Percentiles rank a stretch among this genome's conserved stretches.
phyloP scores from a whole-genome alignment of 1,139 yeast genomes.

The Pichia sp. region DNA sequence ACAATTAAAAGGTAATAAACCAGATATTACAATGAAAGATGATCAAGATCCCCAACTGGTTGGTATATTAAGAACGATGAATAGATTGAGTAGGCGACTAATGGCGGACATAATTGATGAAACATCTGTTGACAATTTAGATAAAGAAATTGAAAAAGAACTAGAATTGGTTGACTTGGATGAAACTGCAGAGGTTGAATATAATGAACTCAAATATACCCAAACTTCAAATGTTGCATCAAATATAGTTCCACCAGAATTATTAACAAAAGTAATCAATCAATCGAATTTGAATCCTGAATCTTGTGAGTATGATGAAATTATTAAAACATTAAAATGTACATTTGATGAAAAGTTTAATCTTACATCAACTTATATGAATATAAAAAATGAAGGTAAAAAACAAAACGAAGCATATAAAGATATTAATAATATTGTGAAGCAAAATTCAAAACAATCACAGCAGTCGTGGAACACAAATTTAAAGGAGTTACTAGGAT shows the following conservation, averaged over 20 bases:
- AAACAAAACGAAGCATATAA: constrained; percentile 35
- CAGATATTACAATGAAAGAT: constrained; percentile 85
- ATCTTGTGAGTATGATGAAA: constrained; percentile 20
- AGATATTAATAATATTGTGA: constrained; percentile 47
- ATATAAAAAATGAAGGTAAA: constrained; percentile 36
- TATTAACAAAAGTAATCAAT: constrained; percentile 14
- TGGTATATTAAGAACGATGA: constrained; percentile 80
- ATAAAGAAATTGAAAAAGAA: constrained; percentile 37
- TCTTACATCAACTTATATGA: constrained; percentile 36
- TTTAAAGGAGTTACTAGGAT: constrained; percentile 8
- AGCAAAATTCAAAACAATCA: constrained; percentile 50
- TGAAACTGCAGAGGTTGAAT: constrained; percentile 42
- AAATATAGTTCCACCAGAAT: constrained; percentile 24
- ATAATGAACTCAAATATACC: constrained; percentile 53
- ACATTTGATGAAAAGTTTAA: constrained; percentile 34
- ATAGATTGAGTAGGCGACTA: constrained; percentile 78
- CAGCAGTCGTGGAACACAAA: constrained; percentile 36
- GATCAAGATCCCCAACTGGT: constrained; percentile 58
- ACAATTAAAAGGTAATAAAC: constrained; percentile 67
- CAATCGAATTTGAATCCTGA: constrained; percentile 27
- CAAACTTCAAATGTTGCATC: constrained; percentile 26
- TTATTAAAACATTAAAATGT: constrained; percentile 27
- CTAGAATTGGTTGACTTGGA: constrained; percentile 59
- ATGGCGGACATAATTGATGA: constrained; percentile 38
- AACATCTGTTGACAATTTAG: constrained; percentile 30